Base-by-base conservation (phyloP, 2,329 filamentous ascomycete genomes). In the Allantophomopsis lycopodina region DNA sequence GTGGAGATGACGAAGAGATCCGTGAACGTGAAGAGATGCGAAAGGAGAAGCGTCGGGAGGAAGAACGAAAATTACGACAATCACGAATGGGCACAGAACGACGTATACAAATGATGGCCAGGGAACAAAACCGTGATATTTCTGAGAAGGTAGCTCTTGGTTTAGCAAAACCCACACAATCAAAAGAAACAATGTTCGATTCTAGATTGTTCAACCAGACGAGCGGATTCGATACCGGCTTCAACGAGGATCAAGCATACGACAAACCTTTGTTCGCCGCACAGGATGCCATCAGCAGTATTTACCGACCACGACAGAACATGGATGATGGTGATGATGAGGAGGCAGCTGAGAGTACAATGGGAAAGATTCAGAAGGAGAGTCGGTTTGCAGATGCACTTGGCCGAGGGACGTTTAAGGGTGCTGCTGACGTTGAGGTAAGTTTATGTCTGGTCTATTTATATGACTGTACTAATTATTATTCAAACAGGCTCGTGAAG, bases 231-330 rank as follows among this genome's bases (percentile, higher is more conserved):
- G 81, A 87, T 50, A 74, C 79, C 39, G 91, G 89, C 1, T 87
- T 95, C 70, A 98, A 98, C 59, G 91, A 98, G 60, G 91, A 98
- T 59, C 91, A 98, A 55, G 78, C 80, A 0, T 98, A 96, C 63
- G 91, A 96, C 60, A 96, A 96, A 62, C 91, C 91, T 15, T 67
- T 98, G 7, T 98, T 98, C 57, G 88, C 88, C 1, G 89, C 91
- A 12, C 87, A 95, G 57, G 89, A 96, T 55, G 89, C 86, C 7
- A 86, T 95, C 52, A 91, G 76, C 63, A 89, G 80, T 58, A 96
- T 98, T 49, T 98, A 98, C 61, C 74, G 87, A 28, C 86, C 89
- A 1, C 74, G 74, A 16, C 75, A 82, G 17, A 78, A 80, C 41
- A 75, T 80, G 52, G 82, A 79, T 37, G 84, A 86, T 35, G 79